Evolutionary conservation across 2,329 filamentous ascomycete genomes (phyloP), one percentile per base, ranked within the genome.

Genomic region (Rhytidhysteron rufulum): DNA sequence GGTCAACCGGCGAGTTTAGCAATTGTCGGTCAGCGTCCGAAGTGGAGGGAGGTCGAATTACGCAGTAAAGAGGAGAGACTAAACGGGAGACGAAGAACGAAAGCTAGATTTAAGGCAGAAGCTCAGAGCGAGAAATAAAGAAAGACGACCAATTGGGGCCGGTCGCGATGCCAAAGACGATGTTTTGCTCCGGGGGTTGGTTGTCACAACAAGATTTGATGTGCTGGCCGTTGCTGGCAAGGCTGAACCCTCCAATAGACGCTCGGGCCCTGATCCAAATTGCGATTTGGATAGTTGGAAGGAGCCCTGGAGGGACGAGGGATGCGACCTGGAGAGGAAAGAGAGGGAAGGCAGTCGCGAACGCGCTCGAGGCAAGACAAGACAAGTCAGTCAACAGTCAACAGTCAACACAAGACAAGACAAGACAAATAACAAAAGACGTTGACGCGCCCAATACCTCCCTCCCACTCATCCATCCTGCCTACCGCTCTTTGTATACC

Each of bases 111-210:
- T 3, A 21, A 31, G 27, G 24, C 10, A 32, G n/a, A 27, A 40
- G 45, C 36, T 35, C 19, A 6, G 7, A 11, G 24, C 11, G 29
- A 41, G 31, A 37, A 17, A 47, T 31, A 45, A 25, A 5, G 33
- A 34, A 27, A 20, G 30, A 39, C 13, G 37, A 24, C 40, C 40
- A 44, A 46, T 43, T 49, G 41, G 37, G 24, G 19, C 27, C n/a
- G 33, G 34, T 17, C 31, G 40, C 42, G 46, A 48, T 42, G 34
- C 39, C 43, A 24, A 6, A 10, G 38, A 40, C 37, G 7, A 7
- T 48, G 19, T 47, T 54, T 52, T 55, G 53, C 27, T 38, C 30
- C 17, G 30, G 32, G 10, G 10, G 22, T 17, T 29, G 38, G 38
- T 24, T 34, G 34, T 32, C 33, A 35, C 38, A 39, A 38, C 40